phyloP scores from a whole-genome alignment of 2,329 filamentous ascomycete genomes.

The Fusarium coicis region DNA sequence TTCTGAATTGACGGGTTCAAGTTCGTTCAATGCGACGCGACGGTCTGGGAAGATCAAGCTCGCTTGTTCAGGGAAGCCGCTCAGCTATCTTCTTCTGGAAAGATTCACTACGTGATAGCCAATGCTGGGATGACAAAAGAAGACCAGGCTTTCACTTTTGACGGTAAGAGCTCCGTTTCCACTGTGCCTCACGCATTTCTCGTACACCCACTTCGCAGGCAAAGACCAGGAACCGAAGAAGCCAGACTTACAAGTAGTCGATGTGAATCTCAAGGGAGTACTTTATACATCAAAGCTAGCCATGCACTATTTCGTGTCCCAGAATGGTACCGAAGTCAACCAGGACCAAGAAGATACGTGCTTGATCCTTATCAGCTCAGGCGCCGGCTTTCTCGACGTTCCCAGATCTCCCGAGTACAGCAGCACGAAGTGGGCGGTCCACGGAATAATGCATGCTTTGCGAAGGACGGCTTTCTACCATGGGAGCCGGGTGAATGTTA shows the following conservation, averaged over 20 bases:
- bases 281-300: not conserved
- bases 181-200: no score
- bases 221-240: not conserved
- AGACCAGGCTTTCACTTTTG: not conserved
- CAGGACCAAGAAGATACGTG: not conserved
- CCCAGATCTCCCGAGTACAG: conserved; percentile 4
- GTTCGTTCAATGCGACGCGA: not conserved
- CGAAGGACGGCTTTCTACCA: not conserved
- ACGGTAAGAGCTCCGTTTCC: not conserved
- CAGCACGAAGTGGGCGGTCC: conserved; percentile 11
- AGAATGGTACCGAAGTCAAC: not conserved
- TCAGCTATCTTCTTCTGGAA: not conserved
- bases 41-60: not conserved
- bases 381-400: not conserved
- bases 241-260: not conserved
- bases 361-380: not conserved
- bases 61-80: not conserved
- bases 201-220: not conserved
- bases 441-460: conserved; percentile 9
- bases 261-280: not conserved
- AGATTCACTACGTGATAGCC: not conserved
- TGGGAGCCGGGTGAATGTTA: not conserved
- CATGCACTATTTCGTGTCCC: not conserved
- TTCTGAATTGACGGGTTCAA: not conserved
- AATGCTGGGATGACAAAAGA: conserved; percentile 1